Base-by-base conservation (phyloP, 2,329 filamentous ascomycete genomes). In the Pyrenophora seminiperda region DNA sequence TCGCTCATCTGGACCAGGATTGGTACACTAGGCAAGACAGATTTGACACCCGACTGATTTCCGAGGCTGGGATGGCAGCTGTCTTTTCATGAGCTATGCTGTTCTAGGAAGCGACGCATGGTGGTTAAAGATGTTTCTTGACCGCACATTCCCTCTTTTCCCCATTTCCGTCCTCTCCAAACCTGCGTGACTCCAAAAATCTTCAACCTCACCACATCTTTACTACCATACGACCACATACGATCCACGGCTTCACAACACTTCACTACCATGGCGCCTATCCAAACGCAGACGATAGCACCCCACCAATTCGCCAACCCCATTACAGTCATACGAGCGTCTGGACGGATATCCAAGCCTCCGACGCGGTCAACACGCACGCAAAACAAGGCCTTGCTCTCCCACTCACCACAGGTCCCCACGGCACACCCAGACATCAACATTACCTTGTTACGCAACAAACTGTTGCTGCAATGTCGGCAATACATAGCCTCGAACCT, bases 231-330 rank as follows among this genome's bases (percentile, higher is more conserved):
- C 22, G 20, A 41, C 24, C 20, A 41, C 10, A 22, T 36, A 41
- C 18, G 15, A 41, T 27, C 27, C 32, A 42, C 33, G n/a, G 27
- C 19, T 32, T 37, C 19, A 43, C 41, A 42, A 30, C 10, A 36
- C 15, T 36, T 36, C 5, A 24, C 37, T 13, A 46, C 37, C 50
- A 65, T 65, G 62, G 60, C 60, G 22, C 59, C 60, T n/a, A 56
- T 62, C 20, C 60, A 63, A 45, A 65, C 60, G n/a, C 62, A 65
- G 43, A 65, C 60, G n/a, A 62, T 63, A 37, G 53, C 55, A 34
- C 52, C 56, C 40, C 56, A 54, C 48, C 56, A 59, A 22, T 55
- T 62, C 50, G 44, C 47, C 51, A 65, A 52, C 49, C 58, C 59
- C 27, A 43, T 56, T 43, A 58, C 55, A 44, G 56, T 63, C 33